Base-by-base conservation (phyloP, 1,284 basidiomycete species). In the Papiliotrema terrestris region DNA sequence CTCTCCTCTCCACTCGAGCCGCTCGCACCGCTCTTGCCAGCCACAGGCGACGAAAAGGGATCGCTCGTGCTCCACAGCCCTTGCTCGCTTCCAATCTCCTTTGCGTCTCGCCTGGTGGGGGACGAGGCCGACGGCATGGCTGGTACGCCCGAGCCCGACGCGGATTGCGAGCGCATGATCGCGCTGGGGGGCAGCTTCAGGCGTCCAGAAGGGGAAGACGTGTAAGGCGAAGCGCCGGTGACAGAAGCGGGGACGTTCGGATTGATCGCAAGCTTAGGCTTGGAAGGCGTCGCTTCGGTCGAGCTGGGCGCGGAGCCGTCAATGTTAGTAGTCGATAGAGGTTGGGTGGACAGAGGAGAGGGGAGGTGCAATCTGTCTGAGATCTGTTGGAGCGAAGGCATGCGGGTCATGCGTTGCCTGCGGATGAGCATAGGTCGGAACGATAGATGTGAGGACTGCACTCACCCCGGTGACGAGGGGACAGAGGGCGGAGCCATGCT, bases 221-320 rank as follows among this genome's bases (percentile, higher is more conserved):
- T 65, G 37, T 76, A 74, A 41, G 79, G 76, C 9, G 75, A 39
- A 22, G 42, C 15, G 79, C 80, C 15, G 4, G 79, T 74, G 53
- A 45, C 22, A 5, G 55, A 19, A 15, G 55, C 50, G 8, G 41
- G 29, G 11, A 53, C 41, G 5, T 32, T 32, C 29, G 66, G 22
- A 23, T 77, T 74, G n/a, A 84, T 81, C 37, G 83, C 80, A 39
- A 65, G 52, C 42, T 61, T 58, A 2, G 25, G 83, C 81, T 36
- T 77, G 71, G 57, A 81, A 45, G 68, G 65, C 73, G 47, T 74
- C 6, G 70, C 66, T 0, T 84, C 84, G 2, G 79, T 78, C 8
- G 85, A 83, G 58, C 86, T 81, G 17, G 85, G 86, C 37, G 79
- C 79, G 0, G 86, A 44, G 54, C 85, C 87, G 64, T 89, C 87